Base-by-base conservation (phyloP, 176 grass and related monocot genomes). In the Phoenix dactylifera region DNA sequence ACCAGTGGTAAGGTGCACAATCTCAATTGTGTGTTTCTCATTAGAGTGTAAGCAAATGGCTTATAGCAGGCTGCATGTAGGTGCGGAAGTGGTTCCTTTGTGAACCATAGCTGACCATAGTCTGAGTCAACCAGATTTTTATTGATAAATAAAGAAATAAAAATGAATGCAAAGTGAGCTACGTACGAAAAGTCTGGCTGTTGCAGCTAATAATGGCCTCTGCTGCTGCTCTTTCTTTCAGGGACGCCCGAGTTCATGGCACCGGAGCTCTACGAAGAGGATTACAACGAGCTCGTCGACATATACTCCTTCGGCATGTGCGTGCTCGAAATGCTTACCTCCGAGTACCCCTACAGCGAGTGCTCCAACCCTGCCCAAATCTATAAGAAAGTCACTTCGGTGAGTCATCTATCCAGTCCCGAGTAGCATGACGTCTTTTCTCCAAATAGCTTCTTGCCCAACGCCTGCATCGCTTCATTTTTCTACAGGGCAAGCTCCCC, bases 221-320 rank as follows among this genome's bases (percentile, higher is more conserved):
- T 23, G 3, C 14, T 26, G 20, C 16, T 14, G 18, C 14, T 17
- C 12, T 16, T 55, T 29, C 6, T 51, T 68, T 17, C 22, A 78
- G 74, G 74, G 19, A 98, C 93, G 49, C 93, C 93, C 0, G 93
- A 98, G 80, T 98, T 98, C 70, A 98, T 98, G 93, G 93, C 93
- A 5, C 93, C 93, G 0, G 93, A 98, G 72, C 70, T 98, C 52
- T 98, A 98, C 20, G 93, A 98, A 6, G 93, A 92, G 67, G 81
- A 83, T 15, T 92, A 98, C 57, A 58, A 88, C 26, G 78, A 88
- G 70, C 63, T 63, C 2, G 93, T 98, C 0, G 93, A 98, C 55
- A 74, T 92, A 7, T 98, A 92, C 72, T 85, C 93, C 5, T 92
- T 98, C 16, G 93, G 93, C 0, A 92, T 98, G 93, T 98, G 93